Evolutionary conservation across 2,329 filamentous ascomycete genomes (phyloP).

Genomic region (Verticillium dahliae): DNA sequence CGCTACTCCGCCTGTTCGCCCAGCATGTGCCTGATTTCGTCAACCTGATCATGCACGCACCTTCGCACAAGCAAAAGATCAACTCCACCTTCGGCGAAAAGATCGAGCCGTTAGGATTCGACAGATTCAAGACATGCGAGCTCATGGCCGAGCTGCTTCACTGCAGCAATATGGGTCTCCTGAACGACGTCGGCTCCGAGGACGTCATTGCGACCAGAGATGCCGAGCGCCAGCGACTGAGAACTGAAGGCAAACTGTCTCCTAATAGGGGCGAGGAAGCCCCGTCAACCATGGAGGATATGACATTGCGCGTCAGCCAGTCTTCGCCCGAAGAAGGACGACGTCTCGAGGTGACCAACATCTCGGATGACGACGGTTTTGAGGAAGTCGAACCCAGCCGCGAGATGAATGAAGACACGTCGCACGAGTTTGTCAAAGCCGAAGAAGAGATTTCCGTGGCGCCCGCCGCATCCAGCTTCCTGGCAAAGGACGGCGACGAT

Average conservation of each 20-base stretch:
- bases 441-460: constrained; percentile 40
- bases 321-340: constrained; percentile 52
- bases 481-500: constrained; percentile 58
- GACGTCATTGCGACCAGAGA: constrained; percentile 77
- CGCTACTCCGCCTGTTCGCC: constrained; percentile 81
- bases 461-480: constrained; percentile 19
- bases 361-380: constrained; percentile 84
- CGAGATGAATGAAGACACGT: constrained; percentile 67
- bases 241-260: constrained; percentile 65
- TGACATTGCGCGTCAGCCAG: constrained; percentile 52
- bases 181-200: constrained; percentile 89
- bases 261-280: constrained; percentile 27
- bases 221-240: constrained; percentile 70
- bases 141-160: constrained; percentile 96
- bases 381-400: constrained; percentile 73
- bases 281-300: constrained; percentile 48
- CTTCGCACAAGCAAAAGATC: constrained; percentile 66
- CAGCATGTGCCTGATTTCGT: constrained; percentile 92
- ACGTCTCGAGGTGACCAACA: constrained; percentile 73
- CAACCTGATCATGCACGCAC: constrained; percentile 75
- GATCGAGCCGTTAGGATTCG: constrained; percentile 92
- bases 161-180: constrained; percentile 95
- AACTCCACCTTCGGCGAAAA: constrained; percentile 84
- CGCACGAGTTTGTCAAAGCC: constrained; percentile 60
- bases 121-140: constrained; percentile 98